phyloP scores from a whole-genome alignment of 345 rosid species.

The Sonneratia alba region DNA sequence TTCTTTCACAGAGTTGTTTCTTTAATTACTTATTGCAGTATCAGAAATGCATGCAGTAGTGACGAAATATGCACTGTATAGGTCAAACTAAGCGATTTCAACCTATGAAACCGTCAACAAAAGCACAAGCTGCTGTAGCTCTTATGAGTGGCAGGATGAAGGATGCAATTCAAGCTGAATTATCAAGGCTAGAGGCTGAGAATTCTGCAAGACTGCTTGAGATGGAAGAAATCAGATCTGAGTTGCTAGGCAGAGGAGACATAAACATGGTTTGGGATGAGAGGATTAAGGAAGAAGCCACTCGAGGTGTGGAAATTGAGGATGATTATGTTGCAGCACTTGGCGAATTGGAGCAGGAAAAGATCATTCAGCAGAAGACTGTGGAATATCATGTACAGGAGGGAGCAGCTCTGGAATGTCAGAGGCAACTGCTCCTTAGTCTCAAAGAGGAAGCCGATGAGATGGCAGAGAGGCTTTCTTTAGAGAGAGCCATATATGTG shows the following conservation, averaged over 20 bases:
- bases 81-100: constrained; percentile 82
- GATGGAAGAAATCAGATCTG: constrained; percentile 50
- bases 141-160: constrained; percentile 65
- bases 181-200: constrained; percentile 58
- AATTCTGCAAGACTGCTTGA: constrained; percentile 35
- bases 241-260: constrained; percentile 56
- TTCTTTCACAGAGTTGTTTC: not conserved
- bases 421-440: constrained; percentile 53
- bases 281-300: constrained; percentile 47
- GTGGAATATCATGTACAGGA: constrained; percentile 49
- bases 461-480: constrained; percentile 57
- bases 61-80: constrained; percentile 15
- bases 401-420: constrained; percentile 73
- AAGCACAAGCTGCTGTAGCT: constrained; percentile 80
- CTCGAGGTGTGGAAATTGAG: constrained; percentile 36
- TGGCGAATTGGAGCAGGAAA: constrained; percentile 50
- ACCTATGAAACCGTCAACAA: constrained; percentile 67
- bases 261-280: constrained; percentile 59
- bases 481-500: constrained; percentile 41
- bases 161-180: constrained; percentile 47
- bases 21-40: not conserved
- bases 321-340: constrained; percentile 28
- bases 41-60: not conserved
- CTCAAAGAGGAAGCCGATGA: constrained; percentile 61
- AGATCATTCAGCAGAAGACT: constrained; percentile 32